A percentile compares a stretch with the other conserved stretches of the same genome.
Conservation (phyloP, 495 filamentous ascomycete genomes). For the Chaetomidium leptoderma region DNA sequence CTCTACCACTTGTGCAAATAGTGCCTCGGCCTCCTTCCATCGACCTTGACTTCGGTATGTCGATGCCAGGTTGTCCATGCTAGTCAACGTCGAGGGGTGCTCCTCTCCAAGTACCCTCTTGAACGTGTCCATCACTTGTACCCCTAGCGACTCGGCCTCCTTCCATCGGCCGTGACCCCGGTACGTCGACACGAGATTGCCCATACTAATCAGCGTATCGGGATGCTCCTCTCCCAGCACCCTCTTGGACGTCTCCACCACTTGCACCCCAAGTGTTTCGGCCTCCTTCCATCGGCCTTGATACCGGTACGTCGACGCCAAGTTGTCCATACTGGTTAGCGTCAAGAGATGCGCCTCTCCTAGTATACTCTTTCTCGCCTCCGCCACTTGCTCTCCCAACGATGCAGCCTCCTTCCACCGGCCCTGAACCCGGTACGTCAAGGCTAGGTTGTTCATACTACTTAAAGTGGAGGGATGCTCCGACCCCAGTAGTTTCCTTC, state of each 20-base stretch:
- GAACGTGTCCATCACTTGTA: slow-evolving; percentile 14
- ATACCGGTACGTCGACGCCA: not conserved
- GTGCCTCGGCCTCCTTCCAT: slow-evolving; percentile 13
- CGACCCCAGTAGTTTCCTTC: slow-evolving; percentile 25
- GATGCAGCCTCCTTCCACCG: slow-evolving; percentile 38
- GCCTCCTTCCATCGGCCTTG: not conserved
- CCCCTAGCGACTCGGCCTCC: not conserved
- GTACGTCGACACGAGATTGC: not conserved
- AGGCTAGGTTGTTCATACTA: slow-evolving; percentile 11
- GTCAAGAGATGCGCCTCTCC: not conserved
- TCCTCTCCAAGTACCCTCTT: slow-evolving; percentile 33
- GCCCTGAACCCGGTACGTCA: slow-evolving; percentile 30
- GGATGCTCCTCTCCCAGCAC: not conserved
- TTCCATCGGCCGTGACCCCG: not conserved
- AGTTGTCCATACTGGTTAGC: not conserved
- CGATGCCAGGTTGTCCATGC: slow-evolving; percentile 30
- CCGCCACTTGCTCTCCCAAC: not conserved
- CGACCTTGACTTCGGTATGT: slow-evolving; percentile 22
- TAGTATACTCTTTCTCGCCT: not conserved
- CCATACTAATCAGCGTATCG: not conserved
- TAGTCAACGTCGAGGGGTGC: slow-evolving; percentile 33
- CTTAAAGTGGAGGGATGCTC: slow-evolving; percentile 35
- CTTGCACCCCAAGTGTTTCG: not conserved
- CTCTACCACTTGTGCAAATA: not conserved
- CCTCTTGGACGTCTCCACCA: not conserved